Percentiles rank a stretch among this genome's conserved stretches.
Conservation (phyloP, 2,329 filamentous ascomycete genomes). For the Arthrocladium fulminans region DNA sequence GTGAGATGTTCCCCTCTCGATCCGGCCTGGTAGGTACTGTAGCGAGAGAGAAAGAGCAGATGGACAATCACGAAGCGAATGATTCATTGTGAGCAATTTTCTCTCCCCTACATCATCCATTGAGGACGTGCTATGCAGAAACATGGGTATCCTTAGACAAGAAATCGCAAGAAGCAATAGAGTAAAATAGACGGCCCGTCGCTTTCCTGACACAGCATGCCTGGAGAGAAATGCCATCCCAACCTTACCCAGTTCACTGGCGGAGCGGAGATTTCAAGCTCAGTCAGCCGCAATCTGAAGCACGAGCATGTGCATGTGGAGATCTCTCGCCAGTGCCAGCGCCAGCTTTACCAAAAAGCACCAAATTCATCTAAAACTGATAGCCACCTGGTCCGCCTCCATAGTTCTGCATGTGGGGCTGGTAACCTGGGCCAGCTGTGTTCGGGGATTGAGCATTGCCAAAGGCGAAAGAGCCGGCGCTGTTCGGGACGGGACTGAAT, state of each 20-base stretch:
- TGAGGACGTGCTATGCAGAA: neutral
- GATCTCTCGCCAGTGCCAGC: too few species aligned
- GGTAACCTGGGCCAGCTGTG: slow-evolving; percentile 3
- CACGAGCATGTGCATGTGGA: neutral
- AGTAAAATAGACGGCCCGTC: neutral
- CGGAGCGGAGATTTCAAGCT: neutral
- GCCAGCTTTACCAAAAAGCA: neutral
- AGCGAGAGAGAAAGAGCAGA: too few species aligned
- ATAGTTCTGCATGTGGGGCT: slow-evolving; percentile 7
- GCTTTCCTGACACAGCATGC: neutral
- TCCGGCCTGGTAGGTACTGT: too few species aligned
- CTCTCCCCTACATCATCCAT: neutral
- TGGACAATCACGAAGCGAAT: too few species aligned
- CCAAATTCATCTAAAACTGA: slow-evolving; percentile 1
- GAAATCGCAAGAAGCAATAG: neutral
- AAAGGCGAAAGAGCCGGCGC: neutral
- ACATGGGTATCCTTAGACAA: slow-evolving; percentile 1
- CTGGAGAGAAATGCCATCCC: neutral
- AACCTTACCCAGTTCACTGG: neutral
- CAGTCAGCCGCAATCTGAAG: too few species aligned
- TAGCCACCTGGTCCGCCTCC: slow-evolving; percentile 3
- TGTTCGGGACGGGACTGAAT: slow-evolving; percentile 6
- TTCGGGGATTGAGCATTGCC: slow-evolving; percentile 4
- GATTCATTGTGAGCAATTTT: too few species aligned
- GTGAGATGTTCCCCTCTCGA: too few species aligned